Percentiles rank a stretch among this genome's conserved stretches.
Conservation (phyloP, 202 grass and related monocot species). For the Panicum virgatum region DNA sequence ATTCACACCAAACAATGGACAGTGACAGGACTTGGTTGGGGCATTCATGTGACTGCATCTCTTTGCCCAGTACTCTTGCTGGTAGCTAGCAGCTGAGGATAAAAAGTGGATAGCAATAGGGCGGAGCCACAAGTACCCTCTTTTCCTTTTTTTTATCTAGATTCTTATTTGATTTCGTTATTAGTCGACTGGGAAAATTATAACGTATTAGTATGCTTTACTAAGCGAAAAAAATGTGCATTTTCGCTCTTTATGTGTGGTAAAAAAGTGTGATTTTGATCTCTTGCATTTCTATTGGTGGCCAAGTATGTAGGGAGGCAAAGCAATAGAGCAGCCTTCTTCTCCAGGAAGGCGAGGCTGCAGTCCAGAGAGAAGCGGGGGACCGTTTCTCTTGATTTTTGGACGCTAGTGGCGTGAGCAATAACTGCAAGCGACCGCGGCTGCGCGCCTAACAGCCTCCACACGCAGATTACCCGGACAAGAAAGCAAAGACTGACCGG, state of each 20-base stretch:
- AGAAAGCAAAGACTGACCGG: too few relatives aligned
- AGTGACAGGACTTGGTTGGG: background rate
- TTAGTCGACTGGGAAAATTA: too few relatives aligned
- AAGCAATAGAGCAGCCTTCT: background rate
- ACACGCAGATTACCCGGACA: background rate
- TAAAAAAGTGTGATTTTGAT: too few relatives aligned
- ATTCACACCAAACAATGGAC: background rate
- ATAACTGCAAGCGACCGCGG: background rate
- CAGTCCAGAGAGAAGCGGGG: background rate
- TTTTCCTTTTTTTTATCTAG: too few relatives aligned
- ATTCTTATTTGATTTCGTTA: too few relatives aligned
- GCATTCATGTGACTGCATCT: background rate
- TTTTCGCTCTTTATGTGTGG: too few relatives aligned
- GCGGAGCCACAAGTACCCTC: too few relatives aligned
- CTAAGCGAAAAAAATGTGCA: too few relatives aligned
- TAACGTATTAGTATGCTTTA: too few relatives aligned
- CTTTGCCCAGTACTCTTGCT: background rate
- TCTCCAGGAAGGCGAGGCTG: background rate
- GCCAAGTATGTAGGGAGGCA: background rate
- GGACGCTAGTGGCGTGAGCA: conserved; percentile 4
- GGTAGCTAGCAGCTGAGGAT: background rate
- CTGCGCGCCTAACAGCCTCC: conserved; percentile 6
- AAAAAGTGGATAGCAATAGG: too few relatives aligned
- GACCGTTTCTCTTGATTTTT: conserved; percentile 17
- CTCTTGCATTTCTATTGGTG: conserved; percentile 29